Base-by-base conservation (phyloP, 331 rosid genomes). In the Quercus tomentella region DNA sequence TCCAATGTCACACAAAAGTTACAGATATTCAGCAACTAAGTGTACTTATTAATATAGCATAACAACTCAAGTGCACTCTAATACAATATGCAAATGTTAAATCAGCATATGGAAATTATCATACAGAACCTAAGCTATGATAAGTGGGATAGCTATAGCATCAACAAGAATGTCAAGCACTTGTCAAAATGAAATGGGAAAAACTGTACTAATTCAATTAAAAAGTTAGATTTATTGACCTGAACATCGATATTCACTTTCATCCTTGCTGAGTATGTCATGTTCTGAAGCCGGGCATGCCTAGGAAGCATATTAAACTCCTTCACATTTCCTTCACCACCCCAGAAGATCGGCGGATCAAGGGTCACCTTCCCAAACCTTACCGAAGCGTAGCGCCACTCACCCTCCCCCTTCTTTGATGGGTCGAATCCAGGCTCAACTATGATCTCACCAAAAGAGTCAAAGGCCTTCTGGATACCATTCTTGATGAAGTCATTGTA, bases 241-340 rank as follows among this genome's bases (percentile, higher is more conserved):
- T 96, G 85, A 57, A 93, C 76, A 33, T 80, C 75, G 67, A 90
- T 76, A 23, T 77, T 52, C 56, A 89, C 88, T 82, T 86, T 92
- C 81, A 96, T 89, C 75, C 89, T 89, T 1, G 98, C 77, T 3
- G 97, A 85, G 52, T 93, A 96, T 0, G 99, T 92, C 99, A 96
- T 96, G 79, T 94, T 96, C 86, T 93, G 99, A 33, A 96, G 84
- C 2, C 99, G 83, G 9, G 99, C 99, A 77, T 93, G 98, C 69
- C 97, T 85, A 1, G 99, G 99, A 72, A 93, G 87, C 97, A 96
- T 82, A 57, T 90, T 84, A 52, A 83, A 84, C 77, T 93, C 97
- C 16, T 83, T 85, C 4, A 77, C 80, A 35, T 84, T 88, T 21
- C 81, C 90, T 12, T 87, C 88, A 20, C 96, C 94, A 26, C 93